Percentiles rank a stretch among this genome's conserved stretches.
Conservation (phyloP, 148 eudicot genomes). For the Rheum nobile region DNA sequence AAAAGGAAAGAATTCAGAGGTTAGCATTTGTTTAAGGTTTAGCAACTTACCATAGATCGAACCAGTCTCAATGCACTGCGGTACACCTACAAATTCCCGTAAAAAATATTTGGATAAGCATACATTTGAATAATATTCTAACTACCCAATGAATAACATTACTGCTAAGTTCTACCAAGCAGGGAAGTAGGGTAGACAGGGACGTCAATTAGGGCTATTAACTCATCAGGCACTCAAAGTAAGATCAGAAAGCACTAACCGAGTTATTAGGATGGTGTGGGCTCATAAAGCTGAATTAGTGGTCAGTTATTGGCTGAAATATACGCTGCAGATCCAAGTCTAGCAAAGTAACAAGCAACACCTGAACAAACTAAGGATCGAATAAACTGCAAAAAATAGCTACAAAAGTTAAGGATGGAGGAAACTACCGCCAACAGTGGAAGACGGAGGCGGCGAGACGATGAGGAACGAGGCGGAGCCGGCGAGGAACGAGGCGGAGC, state of each 20-base stretch:
- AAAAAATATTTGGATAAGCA: background rate
- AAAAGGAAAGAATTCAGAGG: background rate
- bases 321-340: too few relatives aligned
- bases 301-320: too few relatives aligned
- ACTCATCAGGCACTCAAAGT: background rate
- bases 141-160: background rate
- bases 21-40: background rate
- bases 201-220: background rate
- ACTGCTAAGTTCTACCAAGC: background rate
- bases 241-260: slow-evolving; percentile 26
- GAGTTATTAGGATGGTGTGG: slow-evolving; percentile 89
- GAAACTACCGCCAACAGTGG: too few relatives aligned
- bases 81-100: slow-evolving; percentile 49
- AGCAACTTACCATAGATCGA: slow-evolving; percentile 76
- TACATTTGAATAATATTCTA: background rate
- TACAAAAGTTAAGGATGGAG: too few relatives aligned
- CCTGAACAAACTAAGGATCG: too few relatives aligned
- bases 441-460: too few relatives aligned
- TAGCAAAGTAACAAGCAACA: too few relatives aligned
- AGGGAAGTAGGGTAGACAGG: background rate
- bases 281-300: too few relatives aligned
- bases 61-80: slow-evolving; percentile 95
- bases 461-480: too few relatives aligned
- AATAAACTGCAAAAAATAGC: too few relatives aligned
- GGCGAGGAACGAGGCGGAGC: too few relatives aligned